Conservation (phyloP, 2,329 filamentous ascomycete genomes). For the Exophiala sp. region DNA sequence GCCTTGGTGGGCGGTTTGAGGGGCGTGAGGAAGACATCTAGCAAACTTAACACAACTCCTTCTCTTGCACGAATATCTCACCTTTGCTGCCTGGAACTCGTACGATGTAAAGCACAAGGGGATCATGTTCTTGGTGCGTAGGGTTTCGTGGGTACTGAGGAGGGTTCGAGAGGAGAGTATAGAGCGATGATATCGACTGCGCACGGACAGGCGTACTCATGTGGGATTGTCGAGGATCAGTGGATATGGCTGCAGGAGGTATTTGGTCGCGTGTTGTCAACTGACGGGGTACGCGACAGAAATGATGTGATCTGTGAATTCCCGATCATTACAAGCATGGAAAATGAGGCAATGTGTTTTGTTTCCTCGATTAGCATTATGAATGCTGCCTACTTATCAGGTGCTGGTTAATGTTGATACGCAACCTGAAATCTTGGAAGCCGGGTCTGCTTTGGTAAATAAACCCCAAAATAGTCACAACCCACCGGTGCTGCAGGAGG, state of each 20-base stretch:
- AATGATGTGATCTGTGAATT: background rate
- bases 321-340: background rate
- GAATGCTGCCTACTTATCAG: slow-evolving; percentile 1
- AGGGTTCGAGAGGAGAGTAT: slow-evolving; percentile 77
- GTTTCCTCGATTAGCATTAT: slow-evolving; percentile 2
- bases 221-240: slow-evolving; percentile 3
- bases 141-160: slow-evolving; percentile 80
- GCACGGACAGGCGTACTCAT: slow-evolving; percentile 61
- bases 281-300: background rate
- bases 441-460: background rate
- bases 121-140: slow-evolving; percentile 63
- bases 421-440: background rate
- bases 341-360: background rate
- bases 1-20: slow-evolving; percentile 78
- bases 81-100: slow-evolving; percentile 87
- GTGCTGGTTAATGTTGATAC: background rate
- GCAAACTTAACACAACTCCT: slow-evolving; percentile 14
- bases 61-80: slow-evolving; percentile 37
- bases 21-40: slow-evolving; percentile 88
- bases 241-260: background rate
- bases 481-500: too few relatives aligned
- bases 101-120: slow-evolving; percentile 84
- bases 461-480: background rate
- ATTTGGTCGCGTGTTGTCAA: background rate
- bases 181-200: slow-evolving; percentile 75